phyloP scores from a whole-genome alignment of 495 filamentous ascomycete species.

The Penicillium paxilli region DNA sequence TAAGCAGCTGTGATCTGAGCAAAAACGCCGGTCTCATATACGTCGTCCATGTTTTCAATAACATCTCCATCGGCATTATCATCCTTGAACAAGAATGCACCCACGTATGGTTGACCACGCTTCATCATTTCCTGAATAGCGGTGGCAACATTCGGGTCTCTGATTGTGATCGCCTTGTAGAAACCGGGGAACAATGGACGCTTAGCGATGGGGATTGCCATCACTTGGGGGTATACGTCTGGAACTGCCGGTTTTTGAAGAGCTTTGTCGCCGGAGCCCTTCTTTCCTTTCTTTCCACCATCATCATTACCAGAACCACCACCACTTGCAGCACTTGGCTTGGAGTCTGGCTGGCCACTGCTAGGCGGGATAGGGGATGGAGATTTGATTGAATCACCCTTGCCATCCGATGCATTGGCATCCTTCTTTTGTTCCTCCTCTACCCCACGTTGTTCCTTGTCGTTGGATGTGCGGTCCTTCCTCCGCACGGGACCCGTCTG shows the following conservation, averaged over 20 bases:
- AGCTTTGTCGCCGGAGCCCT: conserved; percentile 64
- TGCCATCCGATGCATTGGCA: conserved; percentile 35
- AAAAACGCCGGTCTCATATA: conserved; percentile 94
- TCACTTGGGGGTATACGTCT: conserved; percentile 95
- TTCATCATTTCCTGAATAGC: conserved; percentile 97
- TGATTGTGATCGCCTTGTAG: conserved; percentile 97
- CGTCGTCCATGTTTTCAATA: conserved; percentile 83
- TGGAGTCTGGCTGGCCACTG: conserved; percentile 42
- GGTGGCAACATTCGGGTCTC: conserved; percentile 80
- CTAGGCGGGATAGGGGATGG: conserved; percentile 51
- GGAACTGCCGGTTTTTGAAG: conserved; percentile 86
- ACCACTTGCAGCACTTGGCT: conserved; percentile 47
- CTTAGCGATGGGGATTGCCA: conserved; percentile 97
- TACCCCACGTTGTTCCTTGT: conserved; percentile 40
- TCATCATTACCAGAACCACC: conserved; percentile 52
- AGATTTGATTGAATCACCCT: conserved; percentile 39
- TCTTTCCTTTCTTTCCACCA: conserved; percentile 60
- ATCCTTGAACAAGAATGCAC: conserved; percentile 95
- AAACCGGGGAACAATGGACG: conserved; percentile 95
- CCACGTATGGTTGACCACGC: conserved; percentile 96
- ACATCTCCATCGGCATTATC: conserved; percentile 89
- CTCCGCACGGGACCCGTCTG: conserved; percentile 32
- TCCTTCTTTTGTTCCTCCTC: conserved; percentile 46
- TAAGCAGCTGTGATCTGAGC: conserved; percentile 96
- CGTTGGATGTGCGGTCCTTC: conserved; percentile 37